A percentile compares a stretch with the other conserved stretches of the same genome.
Conservation (phyloP, 139 green algal species). For the Chlorella sp. region DNA sequence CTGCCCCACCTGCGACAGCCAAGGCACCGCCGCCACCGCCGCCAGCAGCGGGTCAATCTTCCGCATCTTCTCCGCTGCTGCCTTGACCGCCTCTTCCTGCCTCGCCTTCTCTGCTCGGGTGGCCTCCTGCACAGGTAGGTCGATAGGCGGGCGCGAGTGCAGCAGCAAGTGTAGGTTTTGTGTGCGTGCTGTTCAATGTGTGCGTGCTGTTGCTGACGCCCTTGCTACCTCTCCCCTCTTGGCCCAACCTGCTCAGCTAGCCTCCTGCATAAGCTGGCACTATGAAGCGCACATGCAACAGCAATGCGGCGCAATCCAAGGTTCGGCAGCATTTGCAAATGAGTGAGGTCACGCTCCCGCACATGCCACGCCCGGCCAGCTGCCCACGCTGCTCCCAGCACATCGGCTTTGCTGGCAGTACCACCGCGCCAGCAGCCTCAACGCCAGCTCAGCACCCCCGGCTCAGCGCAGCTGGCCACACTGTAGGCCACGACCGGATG, state of each 20-base stretch:
- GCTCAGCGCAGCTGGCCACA: no score
- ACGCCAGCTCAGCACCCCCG: no score
- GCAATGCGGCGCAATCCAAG: no score
- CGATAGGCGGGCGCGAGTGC: no score
- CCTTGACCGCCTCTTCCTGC: background rate
- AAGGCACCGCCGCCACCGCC: conserved; percentile 36
- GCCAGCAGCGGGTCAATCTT: conserved; percentile 31
- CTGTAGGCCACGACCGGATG: no score
- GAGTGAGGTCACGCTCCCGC: background rate
- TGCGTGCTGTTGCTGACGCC: no score
- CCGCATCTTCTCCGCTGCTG: background rate
- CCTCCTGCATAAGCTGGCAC: background rate
- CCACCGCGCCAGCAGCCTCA: no score
- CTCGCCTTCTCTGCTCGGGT: background rate
- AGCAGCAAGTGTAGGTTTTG: no score
- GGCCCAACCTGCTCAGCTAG: no score
- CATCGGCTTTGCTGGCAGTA: no score
- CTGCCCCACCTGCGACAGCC: conserved; percentile 11
- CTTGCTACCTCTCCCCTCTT: no score
- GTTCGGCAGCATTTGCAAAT: background rate
- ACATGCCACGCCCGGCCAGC: background rate
- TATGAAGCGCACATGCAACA: background rate
- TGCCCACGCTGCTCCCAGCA: background rate
- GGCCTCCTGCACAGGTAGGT: background rate
- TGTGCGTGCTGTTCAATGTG: no score